phyloP scores from a whole-genome alignment of 2,329 filamentous ascomycete species.

The Neophaeococcomyces mojaviensis region DNA sequence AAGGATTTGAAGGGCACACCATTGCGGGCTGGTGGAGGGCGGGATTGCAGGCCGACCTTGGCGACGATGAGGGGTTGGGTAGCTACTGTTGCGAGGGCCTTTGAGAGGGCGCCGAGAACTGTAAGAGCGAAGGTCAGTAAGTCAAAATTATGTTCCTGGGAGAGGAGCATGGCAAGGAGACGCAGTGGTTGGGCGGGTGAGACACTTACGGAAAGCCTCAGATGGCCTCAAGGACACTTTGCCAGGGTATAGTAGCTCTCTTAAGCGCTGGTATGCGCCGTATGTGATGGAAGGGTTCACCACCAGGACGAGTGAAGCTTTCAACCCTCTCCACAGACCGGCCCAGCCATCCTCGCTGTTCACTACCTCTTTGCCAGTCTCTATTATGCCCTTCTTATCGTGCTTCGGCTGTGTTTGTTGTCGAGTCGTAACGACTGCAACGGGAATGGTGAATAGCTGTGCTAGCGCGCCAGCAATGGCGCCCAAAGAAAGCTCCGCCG shows the following conservation, averaged over 20 bases:
- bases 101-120: slow-evolving; percentile 91
- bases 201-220: slow-evolving; percentile 79
- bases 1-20: slow-evolving; percentile 93
- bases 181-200: not conserved
- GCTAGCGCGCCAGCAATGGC: slow-evolving; percentile 83
- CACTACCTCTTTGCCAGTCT: slow-evolving; percentile 82
- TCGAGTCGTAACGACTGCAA: slow-evolving; percentile 88
- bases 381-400: slow-evolving; percentile 78
- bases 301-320: slow-evolving; percentile 90
- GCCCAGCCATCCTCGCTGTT: slow-evolving; percentile 81
- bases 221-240: slow-evolving; percentile 67
- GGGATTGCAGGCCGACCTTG: slow-evolving; percentile 92
- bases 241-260: slow-evolving; percentile 67
- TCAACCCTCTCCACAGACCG: slow-evolving; percentile 89
- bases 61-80: slow-evolving; percentile 96
- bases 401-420: slow-evolving; percentile 85
- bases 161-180: too few relatives aligned
- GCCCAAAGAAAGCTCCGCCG: slow-evolving; percentile 74
- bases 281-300: slow-evolving; percentile 97
- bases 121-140: slow-evolving; percentile 11
- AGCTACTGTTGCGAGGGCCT: slow-evolving; percentile 79
- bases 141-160: too few relatives aligned
- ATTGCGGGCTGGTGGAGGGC: slow-evolving; percentile 72
- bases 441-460: slow-evolving; percentile 92
- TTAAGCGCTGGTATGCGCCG: slow-evolving; percentile 85